phyloP scores from a whole-genome alignment of 2,329 filamentous ascomycete genomes.

The Raffaelea albimanens region DNA sequence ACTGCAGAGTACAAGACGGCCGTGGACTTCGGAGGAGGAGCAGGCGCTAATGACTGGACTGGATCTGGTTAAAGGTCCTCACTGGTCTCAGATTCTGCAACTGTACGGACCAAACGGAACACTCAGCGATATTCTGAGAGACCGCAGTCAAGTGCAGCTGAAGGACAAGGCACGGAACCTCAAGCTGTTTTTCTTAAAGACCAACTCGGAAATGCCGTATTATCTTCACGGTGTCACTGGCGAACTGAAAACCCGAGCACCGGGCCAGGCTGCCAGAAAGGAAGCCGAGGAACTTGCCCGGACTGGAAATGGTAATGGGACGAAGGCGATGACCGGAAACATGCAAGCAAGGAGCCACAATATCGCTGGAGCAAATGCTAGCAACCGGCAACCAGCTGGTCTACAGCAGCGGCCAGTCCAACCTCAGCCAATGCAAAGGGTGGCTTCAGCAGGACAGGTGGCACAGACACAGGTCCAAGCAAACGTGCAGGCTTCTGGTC shows the following conservation, averaged over 20 bases:
- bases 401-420: too few species aligned
- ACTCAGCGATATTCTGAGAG: slow-evolving; percentile 73
- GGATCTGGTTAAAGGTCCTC: slow-evolving; percentile 79
- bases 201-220: slow-evolving; percentile 80
- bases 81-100: slow-evolving; percentile 86
- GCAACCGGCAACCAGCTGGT: too few species aligned
- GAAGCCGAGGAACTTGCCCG: slow-evolving; percentile 60
- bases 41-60: slow-evolving; percentile 82
- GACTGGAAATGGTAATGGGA: too few species aligned
- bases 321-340: too few species aligned
- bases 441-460: too few species aligned
- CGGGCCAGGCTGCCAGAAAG: slow-evolving; percentile 60
- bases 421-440: too few species aligned
- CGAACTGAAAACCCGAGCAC: slow-evolving; percentile 77
- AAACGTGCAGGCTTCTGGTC: too few species aligned
- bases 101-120: slow-evolving; percentile 74
- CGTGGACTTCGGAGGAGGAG: slow-evolving; percentile 85
- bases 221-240: slow-evolving; percentile 83
- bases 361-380: too few species aligned
- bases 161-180: slow-evolving; percentile 89
- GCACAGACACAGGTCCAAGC: too few species aligned
- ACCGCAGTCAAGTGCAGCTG: slow-evolving; percentile 81
- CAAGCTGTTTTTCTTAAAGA: slow-evolving; percentile 87
- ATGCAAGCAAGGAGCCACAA: too few species aligned
- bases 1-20: slow-evolving; percentile 56